Evolutionary conservation across 306 rosid species (phyloP).

Genomic region (Lathyrus tuberosus): DNA sequence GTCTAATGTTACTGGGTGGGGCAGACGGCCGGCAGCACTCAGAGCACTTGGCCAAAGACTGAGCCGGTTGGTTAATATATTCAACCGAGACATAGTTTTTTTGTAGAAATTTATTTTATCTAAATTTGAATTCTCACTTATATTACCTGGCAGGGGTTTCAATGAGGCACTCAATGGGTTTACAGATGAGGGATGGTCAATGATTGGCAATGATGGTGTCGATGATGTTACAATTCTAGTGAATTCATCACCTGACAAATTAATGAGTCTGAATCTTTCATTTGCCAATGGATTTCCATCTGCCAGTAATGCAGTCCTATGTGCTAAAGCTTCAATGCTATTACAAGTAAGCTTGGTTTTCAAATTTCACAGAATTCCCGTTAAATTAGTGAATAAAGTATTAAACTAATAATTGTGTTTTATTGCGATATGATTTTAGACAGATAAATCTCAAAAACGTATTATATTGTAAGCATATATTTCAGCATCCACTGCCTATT

Average conservation of each 20-base stretch:
- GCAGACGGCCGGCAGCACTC: constrained; percentile 91
- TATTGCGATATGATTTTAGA: constrained; percentile 1
- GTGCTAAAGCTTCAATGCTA: constrained; percentile 98
- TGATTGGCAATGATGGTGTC: constrained; percentile 90
- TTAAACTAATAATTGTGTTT: not conserved
- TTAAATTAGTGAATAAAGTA: not conserved
- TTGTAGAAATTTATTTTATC: constrained; percentile 7
- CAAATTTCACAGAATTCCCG: not conserved
- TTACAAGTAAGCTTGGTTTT: constrained; percentile 70
- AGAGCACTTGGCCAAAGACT: constrained; percentile 90
- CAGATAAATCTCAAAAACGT: not conserved
- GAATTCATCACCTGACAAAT: constrained; percentile 89
- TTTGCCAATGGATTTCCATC: constrained; percentile 82
- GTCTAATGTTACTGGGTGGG: constrained; percentile 91
- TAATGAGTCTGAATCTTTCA: constrained; percentile 87
- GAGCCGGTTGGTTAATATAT: constrained; percentile 77
- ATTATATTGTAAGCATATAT: not conserved
- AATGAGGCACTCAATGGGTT: constrained; percentile 96
- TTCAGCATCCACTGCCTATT: not conserved
- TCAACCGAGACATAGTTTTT: not conserved
- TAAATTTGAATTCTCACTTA: constrained; percentile 36
- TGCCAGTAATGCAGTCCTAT: constrained; percentile 85
- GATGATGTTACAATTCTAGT: constrained; percentile 88
- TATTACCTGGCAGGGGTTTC: constrained; percentile 72
- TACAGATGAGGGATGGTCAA: constrained; percentile 97